Evolutionary conservation across 1,284 basidiomycete genomes (phyloP).

Genomic region (Tausonia pullulans): DNA sequence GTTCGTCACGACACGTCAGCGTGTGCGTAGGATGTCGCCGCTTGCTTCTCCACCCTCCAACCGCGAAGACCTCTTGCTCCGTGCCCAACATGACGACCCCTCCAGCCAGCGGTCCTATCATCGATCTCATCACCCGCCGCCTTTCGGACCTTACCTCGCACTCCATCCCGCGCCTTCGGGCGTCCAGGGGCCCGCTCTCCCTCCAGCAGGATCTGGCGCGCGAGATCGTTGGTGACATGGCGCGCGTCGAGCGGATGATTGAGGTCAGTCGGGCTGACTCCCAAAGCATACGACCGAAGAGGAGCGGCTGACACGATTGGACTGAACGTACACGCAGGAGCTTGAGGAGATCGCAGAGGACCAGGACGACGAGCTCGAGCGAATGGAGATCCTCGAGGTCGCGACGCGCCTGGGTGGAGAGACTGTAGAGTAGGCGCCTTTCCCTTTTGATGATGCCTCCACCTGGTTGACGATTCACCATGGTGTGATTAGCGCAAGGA

Average conservation of each 20-base stretch:
- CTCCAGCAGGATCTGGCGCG: constrained; percentile 59
- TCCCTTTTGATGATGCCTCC: too few species aligned
- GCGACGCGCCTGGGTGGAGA: constrained; percentile 42
- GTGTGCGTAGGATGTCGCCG: too few species aligned
- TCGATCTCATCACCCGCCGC: constrained; percentile 42
- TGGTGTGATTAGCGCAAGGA: too few species aligned
- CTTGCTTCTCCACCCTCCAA: too few species aligned
- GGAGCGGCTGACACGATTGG: background rate
- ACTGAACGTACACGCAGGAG: constrained; percentile 35
- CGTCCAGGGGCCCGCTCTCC: constrained; percentile 52
- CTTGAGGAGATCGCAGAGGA: constrained; percentile 56
- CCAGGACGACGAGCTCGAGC: constrained; percentile 46
- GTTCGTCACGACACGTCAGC: too few species aligned
- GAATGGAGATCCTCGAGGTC: constrained; percentile 42
- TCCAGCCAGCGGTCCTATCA: background rate
- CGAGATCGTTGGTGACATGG: constrained; percentile 64
- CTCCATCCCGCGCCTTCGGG: constrained; percentile 59
- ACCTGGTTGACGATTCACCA: too few species aligned
- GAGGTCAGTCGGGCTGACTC: constrained; percentile 45
- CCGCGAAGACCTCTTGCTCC: too few species aligned
- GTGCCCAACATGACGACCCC: background rate
- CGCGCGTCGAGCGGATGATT: constrained; percentile 48
- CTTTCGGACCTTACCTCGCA: constrained; percentile 52
- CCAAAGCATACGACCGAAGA: background rate
- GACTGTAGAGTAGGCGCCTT: constrained; percentile 40